These are phyloP conservation scores for Vigna angularis DNA, from an alignment of 306 rosid genomes.

Conservation along the genomic window DNA sequence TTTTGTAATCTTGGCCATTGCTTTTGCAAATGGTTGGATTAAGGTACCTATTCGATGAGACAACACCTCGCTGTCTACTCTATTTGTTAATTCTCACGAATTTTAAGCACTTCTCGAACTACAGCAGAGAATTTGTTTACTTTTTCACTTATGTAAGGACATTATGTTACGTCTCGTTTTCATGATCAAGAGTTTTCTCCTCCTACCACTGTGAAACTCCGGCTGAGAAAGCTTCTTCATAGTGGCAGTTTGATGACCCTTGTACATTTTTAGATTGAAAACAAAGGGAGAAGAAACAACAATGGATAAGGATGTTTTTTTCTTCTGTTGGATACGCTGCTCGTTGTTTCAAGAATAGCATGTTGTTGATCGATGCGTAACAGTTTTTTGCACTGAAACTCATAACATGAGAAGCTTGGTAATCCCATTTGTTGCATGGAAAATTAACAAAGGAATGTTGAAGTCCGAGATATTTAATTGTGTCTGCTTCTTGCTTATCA, in stretches of 20 bases:
- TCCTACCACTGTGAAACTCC: background rate
- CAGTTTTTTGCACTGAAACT: background rate
- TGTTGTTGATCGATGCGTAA: background rate
- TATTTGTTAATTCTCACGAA: conserved; percentile 31
- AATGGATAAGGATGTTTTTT: background rate
- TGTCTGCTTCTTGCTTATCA: background rate
- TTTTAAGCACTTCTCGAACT: conserved; percentile 25
- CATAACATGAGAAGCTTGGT: background rate
- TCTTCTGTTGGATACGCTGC: background rate
- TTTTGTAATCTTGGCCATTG: conserved; percentile 97
- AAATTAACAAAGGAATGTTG: background rate
- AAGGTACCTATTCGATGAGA: conserved; percentile 85
- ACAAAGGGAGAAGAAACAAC: background rate
- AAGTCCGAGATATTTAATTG: background rate
- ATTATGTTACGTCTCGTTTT: conserved; percentile 15
- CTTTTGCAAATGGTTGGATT: conserved; percentile 95
- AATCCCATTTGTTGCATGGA: background rate
- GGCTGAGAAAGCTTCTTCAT: conserved; percentile 20
- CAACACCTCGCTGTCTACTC: conserved; percentile 39
- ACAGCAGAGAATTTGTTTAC: conserved; percentile 36
- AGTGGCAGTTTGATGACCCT: background rate
- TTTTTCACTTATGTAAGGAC: conserved; percentile 39
- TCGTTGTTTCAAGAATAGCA: conserved; percentile 3
- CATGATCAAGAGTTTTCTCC: background rate
- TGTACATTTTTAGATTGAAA: background rate